phyloP scores from a whole-genome alignment of 1,139 yeast species.

The Spathaspora sp. region DNA sequence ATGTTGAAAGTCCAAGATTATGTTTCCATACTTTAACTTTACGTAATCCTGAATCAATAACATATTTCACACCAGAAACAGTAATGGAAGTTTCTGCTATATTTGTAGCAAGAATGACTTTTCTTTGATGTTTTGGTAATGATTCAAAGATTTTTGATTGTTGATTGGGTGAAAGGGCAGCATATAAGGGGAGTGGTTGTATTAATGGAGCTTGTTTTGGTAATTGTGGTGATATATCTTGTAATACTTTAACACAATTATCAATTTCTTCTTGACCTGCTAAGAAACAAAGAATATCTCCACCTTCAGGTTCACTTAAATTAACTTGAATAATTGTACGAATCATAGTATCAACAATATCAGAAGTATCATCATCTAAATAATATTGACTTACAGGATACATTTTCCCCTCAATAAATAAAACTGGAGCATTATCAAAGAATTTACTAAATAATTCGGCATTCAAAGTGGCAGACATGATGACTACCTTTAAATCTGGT shows the following conservation, averaged over 20 bases:
- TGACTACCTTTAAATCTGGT: constrained; percentile 57
- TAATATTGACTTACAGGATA: constrained; percentile 78
- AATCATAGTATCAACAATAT: constrained; percentile 77
- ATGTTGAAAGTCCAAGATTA: constrained; percentile 84
- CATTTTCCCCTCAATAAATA: constrained; percentile 87
- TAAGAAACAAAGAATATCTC: constrained; percentile 85
- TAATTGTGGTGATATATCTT: constrained; percentile 59
- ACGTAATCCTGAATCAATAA: constrained; percentile 86
- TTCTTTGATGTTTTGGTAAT: constrained; percentile 61
- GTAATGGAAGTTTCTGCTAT: constrained; percentile 98
- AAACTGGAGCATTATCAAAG: constrained; percentile 73
- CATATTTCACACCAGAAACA: constrained; percentile 92
- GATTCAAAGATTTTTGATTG: constrained; percentile 77
- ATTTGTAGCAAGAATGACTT: constrained; percentile 87
- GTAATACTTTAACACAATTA: constrained; percentile 66
- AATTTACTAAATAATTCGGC: constrained; percentile 85
- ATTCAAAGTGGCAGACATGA: constrained; percentile 96
- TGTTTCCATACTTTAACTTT: constrained; percentile 96
- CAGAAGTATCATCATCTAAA: constrained; percentile 59
- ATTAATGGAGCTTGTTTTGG: constrained; percentile 77
- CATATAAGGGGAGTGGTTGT: constrained; percentile 82
- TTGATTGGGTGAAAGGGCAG: constrained; percentile 83
- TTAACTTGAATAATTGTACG: constrained; percentile 78
- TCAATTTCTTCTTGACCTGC: constrained; percentile 99
- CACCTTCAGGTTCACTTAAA: constrained; percentile 79